Evolutionary conservation across 2,329 filamentous ascomycete species (phyloP), one percentile per base, ranked within the genome.

Genomic region (Colletotrichum scovillei): DNA sequence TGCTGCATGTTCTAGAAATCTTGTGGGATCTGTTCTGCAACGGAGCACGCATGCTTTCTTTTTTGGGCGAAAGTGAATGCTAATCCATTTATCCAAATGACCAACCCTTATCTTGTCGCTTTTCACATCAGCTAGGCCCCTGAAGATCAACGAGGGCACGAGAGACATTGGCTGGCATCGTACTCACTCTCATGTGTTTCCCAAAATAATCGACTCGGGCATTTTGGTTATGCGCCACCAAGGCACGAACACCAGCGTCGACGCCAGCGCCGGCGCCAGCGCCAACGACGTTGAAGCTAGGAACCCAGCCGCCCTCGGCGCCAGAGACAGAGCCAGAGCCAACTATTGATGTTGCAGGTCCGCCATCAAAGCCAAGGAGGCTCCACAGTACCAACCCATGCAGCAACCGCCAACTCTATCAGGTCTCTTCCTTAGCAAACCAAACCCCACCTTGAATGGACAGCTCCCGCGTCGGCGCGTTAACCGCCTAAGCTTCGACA

Each of bases 1-100:
- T 64, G 49, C 60, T 53, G 67, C 67, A 49, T 65, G 67, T 73
- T 73, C 71, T 73, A 71, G 67, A 73, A 73, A 67, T 42, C 56
- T 65, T 73, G 55, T 52, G 60, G 70, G 62, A 70, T 73, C 42
- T 65, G 46, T 71, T 73, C 71, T 73, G 56, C 62, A 73, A 46
- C 67, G 35, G 56, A 70, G 19, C 60, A 52, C 60, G 28, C 53
- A 58, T 62, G 28, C 24, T 70, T 73, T 62, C 62, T 73, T 62
- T 73, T 66, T 11, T n/a, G 60, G 19, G 60, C n/a, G 42, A 35
- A 49, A 55, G 28, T 59, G 35, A 12, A 5, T 8, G 14, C 19
- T 30, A 49, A 22, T 53, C 19, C 16, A 7, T 11, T 32, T 16
- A 22, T 53, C 19, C 16, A 4, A 7, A 24, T 16, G 8, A n/a